These are phyloP conservation scores for Rutstroemia sp. DNA, from an alignment of 2,329 filamentous ascomycete genomes.

Conservation along the genomic window DNA sequence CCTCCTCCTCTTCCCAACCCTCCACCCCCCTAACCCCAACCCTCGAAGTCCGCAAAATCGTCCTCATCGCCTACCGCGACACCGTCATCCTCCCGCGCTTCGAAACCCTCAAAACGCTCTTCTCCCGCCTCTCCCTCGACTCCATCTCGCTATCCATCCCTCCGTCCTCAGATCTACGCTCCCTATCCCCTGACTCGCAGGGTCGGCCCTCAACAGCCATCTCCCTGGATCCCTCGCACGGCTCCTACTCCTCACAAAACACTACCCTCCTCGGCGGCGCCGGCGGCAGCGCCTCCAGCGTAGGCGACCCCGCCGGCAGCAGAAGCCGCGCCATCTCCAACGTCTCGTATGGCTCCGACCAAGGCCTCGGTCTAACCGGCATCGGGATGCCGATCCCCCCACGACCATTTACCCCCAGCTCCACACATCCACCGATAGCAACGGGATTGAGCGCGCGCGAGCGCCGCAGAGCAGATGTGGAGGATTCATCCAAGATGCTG, in stretches of 20 bases:
- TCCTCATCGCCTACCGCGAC: conserved; percentile 83
- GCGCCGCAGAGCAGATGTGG: conserved; percentile 39
- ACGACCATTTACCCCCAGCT: conserved; percentile 26
- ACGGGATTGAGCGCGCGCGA: conserved; percentile 3
- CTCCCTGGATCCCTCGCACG: conserved; percentile 65
- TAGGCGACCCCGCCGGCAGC: conserved; percentile 41
- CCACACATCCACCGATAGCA: conserved; percentile 16
- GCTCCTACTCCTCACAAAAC: conserved; percentile 71
- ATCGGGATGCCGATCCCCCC: conserved; percentile 22
- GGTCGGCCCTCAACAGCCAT: conserved; percentile 65
- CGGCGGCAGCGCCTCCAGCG: conserved; percentile 37
- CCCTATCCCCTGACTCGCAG: conserved; percentile 41
- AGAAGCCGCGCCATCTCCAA: conserved; percentile 82
- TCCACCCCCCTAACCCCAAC: conserved; percentile 37
- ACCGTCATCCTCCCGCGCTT: conserved; percentile 82
- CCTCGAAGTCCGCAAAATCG: conserved; percentile 81
- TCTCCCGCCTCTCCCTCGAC: conserved; percentile 82
- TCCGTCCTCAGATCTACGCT: conserved; percentile 37
- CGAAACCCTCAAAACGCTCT: conserved; percentile 80
- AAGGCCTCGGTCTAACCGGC: conserved; percentile 20
- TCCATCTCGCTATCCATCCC: conserved; percentile 43
- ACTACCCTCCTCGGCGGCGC: conserved; percentile 62
- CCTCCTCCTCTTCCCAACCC: conserved; percentile 17
- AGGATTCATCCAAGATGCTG: conserved; percentile 64
- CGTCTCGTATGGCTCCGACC: conserved; percentile 54